Conservation (phyloP, 2,329 filamentous ascomycete genomes). For the Cladosporium cucumerinum region DNA sequence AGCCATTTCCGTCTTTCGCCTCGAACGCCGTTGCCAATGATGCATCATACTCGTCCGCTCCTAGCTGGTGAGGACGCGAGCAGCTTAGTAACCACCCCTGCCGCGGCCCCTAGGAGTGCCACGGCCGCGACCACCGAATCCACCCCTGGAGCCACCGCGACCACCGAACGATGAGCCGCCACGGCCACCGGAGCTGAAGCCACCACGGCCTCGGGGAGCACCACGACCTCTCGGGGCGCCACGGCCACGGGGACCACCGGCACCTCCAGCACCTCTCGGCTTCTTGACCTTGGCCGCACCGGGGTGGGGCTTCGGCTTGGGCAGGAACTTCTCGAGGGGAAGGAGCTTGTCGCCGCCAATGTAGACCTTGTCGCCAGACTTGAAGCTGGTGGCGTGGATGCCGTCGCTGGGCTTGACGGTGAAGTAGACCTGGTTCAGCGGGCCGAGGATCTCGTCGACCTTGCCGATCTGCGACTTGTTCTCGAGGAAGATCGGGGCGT, state of each 20-base stretch:
- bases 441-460: constrained; percentile 95
- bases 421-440: constrained; percentile 97
- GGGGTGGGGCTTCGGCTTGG: constrained; percentile 76
- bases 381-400: constrained; percentile 92
- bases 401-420: constrained; percentile 96
- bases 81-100: constrained; percentile 32
- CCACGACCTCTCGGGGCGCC: constrained; percentile 56
- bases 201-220: constrained; percentile 44
- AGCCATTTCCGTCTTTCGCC: constrained; percentile 14
- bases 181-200: constrained; percentile 49
- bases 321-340: constrained; percentile 92
- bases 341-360: constrained; percentile 92
- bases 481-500: constrained; percentile 96
- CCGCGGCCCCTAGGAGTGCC: constrained; percentile 34
- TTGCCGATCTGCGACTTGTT: constrained; percentile 91
- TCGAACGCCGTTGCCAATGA: constrained; percentile 15
- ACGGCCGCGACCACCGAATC: constrained; percentile 25
- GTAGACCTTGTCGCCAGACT: constrained; percentile 94
- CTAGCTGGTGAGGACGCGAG: constrained; percentile 11
- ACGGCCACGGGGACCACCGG: constrained; percentile 40
- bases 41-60: constrained; percentile 15
- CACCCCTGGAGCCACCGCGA: constrained; percentile 51
- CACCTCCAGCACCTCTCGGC: constrained; percentile 56
- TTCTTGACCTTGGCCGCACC: constrained; percentile 67
- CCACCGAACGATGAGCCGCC: constrained; percentile 49